Evolutionary conservation across 768 basidiomycete genomes (phyloP), one percentile per base, ranked within the genome.

Genomic region (Boletus rufocinnamomeus): DNA sequence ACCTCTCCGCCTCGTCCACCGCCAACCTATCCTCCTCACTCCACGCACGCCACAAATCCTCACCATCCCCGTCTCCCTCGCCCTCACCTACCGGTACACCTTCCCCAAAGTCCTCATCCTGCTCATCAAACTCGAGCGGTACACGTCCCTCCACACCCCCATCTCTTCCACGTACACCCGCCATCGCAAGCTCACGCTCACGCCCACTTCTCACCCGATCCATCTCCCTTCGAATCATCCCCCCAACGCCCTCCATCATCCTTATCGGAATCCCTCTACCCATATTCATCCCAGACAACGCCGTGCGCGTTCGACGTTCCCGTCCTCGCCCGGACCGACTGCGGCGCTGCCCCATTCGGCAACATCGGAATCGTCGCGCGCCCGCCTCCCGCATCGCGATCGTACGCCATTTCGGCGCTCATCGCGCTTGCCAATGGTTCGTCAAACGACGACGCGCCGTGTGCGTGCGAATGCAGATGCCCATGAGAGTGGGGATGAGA

Each of bases 81-180:
- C 45, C 57, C 37, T 21, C 50, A 2, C 45, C 38, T 19, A n/a
- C 54, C 16, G 9, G 57, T 4, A 55, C 58, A 43, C 47, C 57
- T 19, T 64, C 75, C 58, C 53, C 63, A 60, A 87, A 84, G 49
- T 86, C 85, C 54, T 88, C 86, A 54, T 88, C 88, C 57, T 85
- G 84, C 64, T 88, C 85, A 52, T 86, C 86, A 66, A 89, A 88
- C 63, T 80, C 77, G n/a, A 81, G 72, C 11, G 75, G 74, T 0
- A 78, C 77, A 1, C 60, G 65, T n/a, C 54, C 63, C 13, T 53
- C 58, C 1, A 23, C 35, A 6, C 50, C 51, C 35, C 8, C 52
- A 17, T 23, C 25, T 3, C 46, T 34, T 10, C 37, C 54, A 9
- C 21, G 48, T 8, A 9, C 50, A 45, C 28, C 35, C 25, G 13